Conservation (phyloP, 176 grass and related monocot genomes). For the Ampelocalamus luodianensis region DNA sequence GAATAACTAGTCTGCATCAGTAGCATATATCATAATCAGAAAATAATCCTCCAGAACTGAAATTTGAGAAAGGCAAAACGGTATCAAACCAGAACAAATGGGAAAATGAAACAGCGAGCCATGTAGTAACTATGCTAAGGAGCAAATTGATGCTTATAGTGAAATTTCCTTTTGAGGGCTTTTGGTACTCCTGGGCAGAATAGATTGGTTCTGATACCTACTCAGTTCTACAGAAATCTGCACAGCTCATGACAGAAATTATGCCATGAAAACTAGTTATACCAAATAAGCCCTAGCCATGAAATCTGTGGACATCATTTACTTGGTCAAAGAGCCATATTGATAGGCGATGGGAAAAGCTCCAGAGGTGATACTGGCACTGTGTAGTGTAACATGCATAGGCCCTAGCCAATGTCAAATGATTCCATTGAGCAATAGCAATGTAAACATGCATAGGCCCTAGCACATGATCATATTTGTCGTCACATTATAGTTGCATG, state of each 20-base stretch:
- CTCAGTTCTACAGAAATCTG: neutral
- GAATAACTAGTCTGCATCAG: constrained; percentile 69
- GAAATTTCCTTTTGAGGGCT: neutral
- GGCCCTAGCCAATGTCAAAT: no score
- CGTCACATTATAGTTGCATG: no score
- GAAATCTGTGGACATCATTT: no score
- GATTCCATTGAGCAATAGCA: no score
- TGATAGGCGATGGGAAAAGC: neutral
- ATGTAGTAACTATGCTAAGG: neutral
- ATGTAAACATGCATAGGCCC: no score
- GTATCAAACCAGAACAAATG: constrained; percentile 15
- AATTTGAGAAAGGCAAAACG: neutral
- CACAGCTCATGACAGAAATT: neutral
- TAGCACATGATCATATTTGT: no score
- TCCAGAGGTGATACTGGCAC: neutral
- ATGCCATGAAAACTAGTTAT: neutral
- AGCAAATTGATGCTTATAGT: constrained; percentile 8
- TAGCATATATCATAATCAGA: constrained; percentile 15
- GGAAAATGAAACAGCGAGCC: neutral
- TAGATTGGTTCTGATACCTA: neutral
- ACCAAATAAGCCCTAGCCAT: neutral
- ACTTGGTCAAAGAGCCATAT: neutral
- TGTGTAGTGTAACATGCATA: neutral
- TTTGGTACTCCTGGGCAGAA: neutral
- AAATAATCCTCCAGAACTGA: neutral